These are phyloP conservation scores for Trifolium repens DNA, from an alignment of 306 rosid genomes.

Conservation along the genomic window DNA sequence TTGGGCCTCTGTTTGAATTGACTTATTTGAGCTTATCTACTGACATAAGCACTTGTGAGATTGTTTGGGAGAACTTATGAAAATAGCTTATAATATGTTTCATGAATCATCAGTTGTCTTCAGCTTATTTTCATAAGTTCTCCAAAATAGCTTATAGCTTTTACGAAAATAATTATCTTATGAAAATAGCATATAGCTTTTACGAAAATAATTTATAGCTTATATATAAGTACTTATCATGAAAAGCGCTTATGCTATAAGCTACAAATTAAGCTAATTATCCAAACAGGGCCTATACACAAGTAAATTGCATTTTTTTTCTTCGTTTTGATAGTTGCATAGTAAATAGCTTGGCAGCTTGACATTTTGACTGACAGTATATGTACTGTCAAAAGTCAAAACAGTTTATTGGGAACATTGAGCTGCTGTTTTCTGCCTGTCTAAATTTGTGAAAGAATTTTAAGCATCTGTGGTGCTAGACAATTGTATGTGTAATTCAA, in stretches of 20 bases:
- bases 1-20: neutral
- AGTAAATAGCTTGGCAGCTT: neutral
- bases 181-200: too few relatives aligned
- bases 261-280: neutral
- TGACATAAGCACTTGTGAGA: neutral
- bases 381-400: neutral
- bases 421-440: neutral
- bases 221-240: neutral
- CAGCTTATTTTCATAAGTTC: neutral
- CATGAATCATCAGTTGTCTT: neutral
- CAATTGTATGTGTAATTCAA: constrained; percentile 4
- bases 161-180: too few relatives aligned
- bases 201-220: neutral
- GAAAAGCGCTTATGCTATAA: neutral
- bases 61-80: neutral
- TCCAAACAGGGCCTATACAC: neutral
- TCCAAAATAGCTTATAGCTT: neutral
- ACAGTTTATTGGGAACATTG: neutral
- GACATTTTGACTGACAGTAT: constrained; percentile 5
- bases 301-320: neutral
- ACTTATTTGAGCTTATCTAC: neutral
- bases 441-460: neutral
- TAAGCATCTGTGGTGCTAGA: neutral
- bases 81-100: neutral
- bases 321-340: neutral